Evolutionary conservation across 371 early-diverging fungal genomes (phyloP).

Genomic region (Zychaea mexicana): DNA sequence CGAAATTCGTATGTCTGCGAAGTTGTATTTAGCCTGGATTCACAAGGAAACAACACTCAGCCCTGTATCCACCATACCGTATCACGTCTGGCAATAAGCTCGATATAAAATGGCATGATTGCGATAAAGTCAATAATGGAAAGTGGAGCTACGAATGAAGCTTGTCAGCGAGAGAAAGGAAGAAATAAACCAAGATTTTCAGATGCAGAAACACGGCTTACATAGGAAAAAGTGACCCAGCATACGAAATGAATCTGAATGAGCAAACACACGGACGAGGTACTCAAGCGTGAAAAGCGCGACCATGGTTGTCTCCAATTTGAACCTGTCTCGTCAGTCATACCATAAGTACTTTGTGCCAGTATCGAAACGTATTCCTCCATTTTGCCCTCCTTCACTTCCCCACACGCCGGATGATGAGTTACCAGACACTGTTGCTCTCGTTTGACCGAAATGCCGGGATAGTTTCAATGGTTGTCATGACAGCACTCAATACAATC

Average conservation of each 20-base stretch:
- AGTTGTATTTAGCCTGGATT: too few relatives aligned
- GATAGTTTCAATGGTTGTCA: constrained; percentile 85
- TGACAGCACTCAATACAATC: constrained; percentile 78
- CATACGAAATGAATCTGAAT: constrained; percentile 65
- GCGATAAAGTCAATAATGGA: constrained; percentile 82
- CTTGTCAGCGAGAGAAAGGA: neutral
- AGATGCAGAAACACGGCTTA: constrained; percentile 15
- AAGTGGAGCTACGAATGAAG: constrained; percentile 58
- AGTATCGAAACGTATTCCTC: neutral
- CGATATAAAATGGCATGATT: constrained; percentile 82
- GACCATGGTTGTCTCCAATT: constrained; percentile 77
- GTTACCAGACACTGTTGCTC: constrained; percentile 66
- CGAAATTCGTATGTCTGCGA: constrained; percentile 78
- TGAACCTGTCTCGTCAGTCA: too few relatives aligned
- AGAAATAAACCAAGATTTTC: neutral
- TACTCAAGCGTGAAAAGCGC: constrained; percentile 81
- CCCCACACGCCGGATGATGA: too few relatives aligned
- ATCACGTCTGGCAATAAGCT: constrained; percentile 68
- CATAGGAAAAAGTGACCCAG: constrained; percentile 49
- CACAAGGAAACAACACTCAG: neutral
- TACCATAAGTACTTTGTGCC: too few relatives aligned
- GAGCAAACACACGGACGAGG: constrained; percentile 68
- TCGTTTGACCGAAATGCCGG: constrained; percentile 72
- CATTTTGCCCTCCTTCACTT: too few relatives aligned
- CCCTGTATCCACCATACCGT: constrained; percentile 50